A percentile compares a stretch with the other conserved stretches of the same genome.
Evolutionary conservation across 2,329 filamentous ascomycete genomes (phyloP).

Genomic region (Fusarium drepaniforme): DNA sequence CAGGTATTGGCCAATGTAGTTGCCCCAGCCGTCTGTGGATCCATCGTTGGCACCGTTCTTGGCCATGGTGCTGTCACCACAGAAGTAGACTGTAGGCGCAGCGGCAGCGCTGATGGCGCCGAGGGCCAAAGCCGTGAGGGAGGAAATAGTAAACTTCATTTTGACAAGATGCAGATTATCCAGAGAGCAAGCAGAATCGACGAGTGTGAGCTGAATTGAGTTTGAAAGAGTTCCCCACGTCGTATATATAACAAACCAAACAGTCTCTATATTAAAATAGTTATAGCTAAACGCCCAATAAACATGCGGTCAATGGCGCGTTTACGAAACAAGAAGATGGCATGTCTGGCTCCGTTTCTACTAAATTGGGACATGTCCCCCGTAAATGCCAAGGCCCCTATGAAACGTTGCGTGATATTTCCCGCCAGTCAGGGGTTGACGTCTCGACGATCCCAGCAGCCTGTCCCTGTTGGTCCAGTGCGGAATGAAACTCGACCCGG

Average conservation of each 20-base stretch:
- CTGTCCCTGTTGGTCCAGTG: constrained; percentile 9
- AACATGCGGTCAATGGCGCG: constrained; percentile 8
- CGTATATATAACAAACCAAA: constrained; percentile 18
- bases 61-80: constrained; percentile 74
- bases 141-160: constrained; percentile 39
- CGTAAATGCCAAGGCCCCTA: background rate
- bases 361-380: constrained; percentile 18
- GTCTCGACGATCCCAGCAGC: background rate
- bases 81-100: constrained; percentile 62
- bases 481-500: background rate
- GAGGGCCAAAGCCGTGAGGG: constrained; percentile 31
- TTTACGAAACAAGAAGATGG: constrained; percentile 17
- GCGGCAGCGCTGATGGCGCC: constrained; percentile 30
- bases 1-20: constrained; percentile 66
- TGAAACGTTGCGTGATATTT: constrained; percentile 25
- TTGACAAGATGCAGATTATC: background rate
- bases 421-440: constrained; percentile 20
- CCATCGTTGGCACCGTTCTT: constrained; percentile 56
- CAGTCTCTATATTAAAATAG: background rate
- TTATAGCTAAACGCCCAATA: background rate
- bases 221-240: background rate
- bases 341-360: constrained; percentile 24
- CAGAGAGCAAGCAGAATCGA: background rate
- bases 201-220: background rate
- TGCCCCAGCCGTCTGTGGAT: constrained; percentile 69